Evolutionary conservation across 306 rosid species (phyloP), one percentile per base, ranked within the genome.

Genomic region (Medicago ruthenica): DNA sequence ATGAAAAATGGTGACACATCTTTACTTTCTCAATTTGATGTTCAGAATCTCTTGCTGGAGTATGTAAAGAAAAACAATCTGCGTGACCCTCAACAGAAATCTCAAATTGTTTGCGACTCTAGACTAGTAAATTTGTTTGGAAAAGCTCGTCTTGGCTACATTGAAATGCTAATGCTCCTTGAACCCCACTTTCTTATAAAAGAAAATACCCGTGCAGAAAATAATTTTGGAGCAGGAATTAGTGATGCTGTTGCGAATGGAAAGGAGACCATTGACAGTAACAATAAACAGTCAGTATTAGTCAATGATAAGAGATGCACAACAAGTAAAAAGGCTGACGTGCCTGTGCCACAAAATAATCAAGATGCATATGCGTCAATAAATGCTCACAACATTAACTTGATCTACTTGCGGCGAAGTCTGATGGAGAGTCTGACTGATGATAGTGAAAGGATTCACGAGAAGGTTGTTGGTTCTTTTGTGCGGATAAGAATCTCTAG

Each of bases 121-220:
- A 89, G 92, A 86, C 97, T 95, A 67, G 68, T 47, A 67, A 92
- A 69, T 58, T 84, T 95, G 81, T 95, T 95, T 68, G 97, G 98
- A 61, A 90, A 67, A 89, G 85, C 69, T 12, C 78, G 88, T n/a
- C 77, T 95, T 2, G 87, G 90, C 83, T 92, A 89, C 83, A 13
- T 83, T 71, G 99, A 95, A 88, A 92, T 89, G 90, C 83, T 88
- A 73, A 77, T 88, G 87, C 98, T 92, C 83, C 96, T 95, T 50
- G 97, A 95, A 74, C 78, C 86, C 77, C 99, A 92, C 81, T 88
- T 86, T 66, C 89, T 84, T 13, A 27, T 76, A 36, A 89, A 90
- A 81, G 91, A 85, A 73, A 78, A 67, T 54, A 58, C 77, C 17
- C 51, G 73, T 62, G 82, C 82, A 40, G 86, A 76, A 64, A 80